phyloP scores from a whole-genome alignment of 331 rosid species.

The Stylosanthes scabra region DNA sequence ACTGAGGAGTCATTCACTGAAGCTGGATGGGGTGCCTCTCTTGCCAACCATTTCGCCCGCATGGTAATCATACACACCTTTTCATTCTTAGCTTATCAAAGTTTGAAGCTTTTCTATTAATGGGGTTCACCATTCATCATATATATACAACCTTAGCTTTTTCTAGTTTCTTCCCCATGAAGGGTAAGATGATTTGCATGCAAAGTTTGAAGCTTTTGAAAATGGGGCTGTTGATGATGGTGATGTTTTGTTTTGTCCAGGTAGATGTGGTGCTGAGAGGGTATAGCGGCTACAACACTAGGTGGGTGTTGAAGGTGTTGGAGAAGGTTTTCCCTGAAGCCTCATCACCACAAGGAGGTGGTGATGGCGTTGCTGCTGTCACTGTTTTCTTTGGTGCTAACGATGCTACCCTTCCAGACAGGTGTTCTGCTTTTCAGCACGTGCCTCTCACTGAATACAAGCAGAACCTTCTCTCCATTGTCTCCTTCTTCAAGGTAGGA shows the following conservation, averaged over 20 bases:
- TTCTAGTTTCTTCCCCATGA: too few relatives aligned
- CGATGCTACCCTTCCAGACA: conserved; percentile 78
- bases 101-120: conserved; percentile 8
- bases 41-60: conserved; percentile 79
- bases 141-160: too few relatives aligned
- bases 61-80: conserved; percentile 44
- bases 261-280: conserved; percentile 88
- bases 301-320: conserved; percentile 82
- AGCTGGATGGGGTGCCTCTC: conserved; percentile 95
- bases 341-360: conserved; percentile 23
- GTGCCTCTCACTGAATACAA: conserved; percentile 78
- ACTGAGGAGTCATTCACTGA: conserved; percentile 65
- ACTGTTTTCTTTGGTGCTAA: conserved; percentile 94
- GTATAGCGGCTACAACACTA: conserved; percentile 89
- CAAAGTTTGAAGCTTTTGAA: conserved; percentile 18
- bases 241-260: neutral
- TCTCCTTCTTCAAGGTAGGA: conserved; percentile 76
- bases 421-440: conserved; percentile 74
- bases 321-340: conserved; percentile 62
- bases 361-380: conserved; percentile 51
- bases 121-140: neutral
- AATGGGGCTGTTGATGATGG: conserved; percentile 9
- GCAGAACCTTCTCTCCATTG: conserved; percentile 64
- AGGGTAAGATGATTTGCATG: conserved; percentile 20
- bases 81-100: neutral